A percentile compares a stretch with the other conserved stretches of the same genome.
These are phyloP conservation scores for Rhodamnia argentea DNA, from an alignment of 345 rosid species.

Conservation along the genomic window DNA sequence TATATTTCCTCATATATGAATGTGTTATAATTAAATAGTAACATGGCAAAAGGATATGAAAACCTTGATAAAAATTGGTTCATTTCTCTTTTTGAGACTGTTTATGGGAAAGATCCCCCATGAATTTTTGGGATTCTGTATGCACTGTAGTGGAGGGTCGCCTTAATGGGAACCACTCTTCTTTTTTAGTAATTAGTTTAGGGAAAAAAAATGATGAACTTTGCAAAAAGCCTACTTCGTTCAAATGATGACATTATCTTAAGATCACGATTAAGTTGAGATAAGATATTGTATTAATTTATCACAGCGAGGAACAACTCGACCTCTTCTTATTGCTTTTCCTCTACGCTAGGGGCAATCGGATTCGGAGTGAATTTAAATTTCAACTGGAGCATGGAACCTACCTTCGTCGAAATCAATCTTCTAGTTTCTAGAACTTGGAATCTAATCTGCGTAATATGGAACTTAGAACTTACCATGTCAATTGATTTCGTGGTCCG, in stretches of 20 bases:
- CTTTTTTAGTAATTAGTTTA: not conserved
- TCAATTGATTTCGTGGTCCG: no score
- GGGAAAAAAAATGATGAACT: not conserved
- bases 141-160: not conserved
- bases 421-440: no score
- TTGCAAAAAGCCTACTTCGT: not conserved
- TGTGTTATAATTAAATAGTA: not conserved
- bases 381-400: no score
- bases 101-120: not conserved
- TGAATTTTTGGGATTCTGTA: not conserved
- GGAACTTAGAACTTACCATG: no score
- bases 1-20: not conserved
- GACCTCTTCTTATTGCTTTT: not conserved
- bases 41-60: not conserved
- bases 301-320: accelerated
- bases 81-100: not conserved
- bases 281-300: not conserved
- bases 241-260: not conserved
- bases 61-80: not conserved
- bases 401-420: no score
- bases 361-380: no score
- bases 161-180: not conserved
- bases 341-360: no score
- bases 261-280: not conserved
- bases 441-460: no score